These are phyloP conservation scores for Achaetomium macrosporum DNA, from an alignment of 2,329 filamentous ascomycete genomes.

Conservation along the genomic window DNA sequence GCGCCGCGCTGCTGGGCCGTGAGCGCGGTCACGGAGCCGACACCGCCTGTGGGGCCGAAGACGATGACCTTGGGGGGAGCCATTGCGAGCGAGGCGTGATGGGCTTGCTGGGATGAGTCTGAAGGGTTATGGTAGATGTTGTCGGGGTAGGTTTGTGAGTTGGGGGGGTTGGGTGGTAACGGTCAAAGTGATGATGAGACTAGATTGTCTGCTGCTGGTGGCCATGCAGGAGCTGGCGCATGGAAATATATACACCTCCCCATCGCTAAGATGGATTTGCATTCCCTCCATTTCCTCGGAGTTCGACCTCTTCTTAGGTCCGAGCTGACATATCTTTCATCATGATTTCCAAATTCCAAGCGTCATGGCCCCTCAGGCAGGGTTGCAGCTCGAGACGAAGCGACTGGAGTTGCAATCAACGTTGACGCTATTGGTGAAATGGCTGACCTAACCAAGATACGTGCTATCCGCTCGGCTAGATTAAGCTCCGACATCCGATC, in stretches of 20 bases:
- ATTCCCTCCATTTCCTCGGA: neutral
- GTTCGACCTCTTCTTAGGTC: neutral
- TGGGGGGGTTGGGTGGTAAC: neutral
- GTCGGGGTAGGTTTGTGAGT: too few species aligned
- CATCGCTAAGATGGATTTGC: neutral
- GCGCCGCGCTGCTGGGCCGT: conserved; percentile 36
- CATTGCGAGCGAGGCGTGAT: neutral
- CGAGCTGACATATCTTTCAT: too few species aligned
- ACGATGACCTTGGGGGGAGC: conserved; percentile 33
- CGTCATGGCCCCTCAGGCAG: too few species aligned
- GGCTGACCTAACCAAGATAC: too few species aligned
- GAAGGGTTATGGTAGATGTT: neutral
- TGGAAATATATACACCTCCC: neutral
- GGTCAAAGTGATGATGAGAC: neutral
- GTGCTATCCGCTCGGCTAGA: too few species aligned
- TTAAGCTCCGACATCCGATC: too few species aligned
- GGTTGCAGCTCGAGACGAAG: too few species aligned
- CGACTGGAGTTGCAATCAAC: too few species aligned
- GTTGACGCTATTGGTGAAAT: too few species aligned
- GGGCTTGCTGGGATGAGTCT: neutral
- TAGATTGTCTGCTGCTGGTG: neutral
- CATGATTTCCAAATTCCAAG: too few species aligned
- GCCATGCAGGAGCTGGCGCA: neutral
- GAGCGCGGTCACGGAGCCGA: conserved; percentile 38
- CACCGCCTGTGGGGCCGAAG: conserved; percentile 45